Base-by-base conservation (phyloP, 805 yeast species). In the Lachancea quebecensis region DNA sequence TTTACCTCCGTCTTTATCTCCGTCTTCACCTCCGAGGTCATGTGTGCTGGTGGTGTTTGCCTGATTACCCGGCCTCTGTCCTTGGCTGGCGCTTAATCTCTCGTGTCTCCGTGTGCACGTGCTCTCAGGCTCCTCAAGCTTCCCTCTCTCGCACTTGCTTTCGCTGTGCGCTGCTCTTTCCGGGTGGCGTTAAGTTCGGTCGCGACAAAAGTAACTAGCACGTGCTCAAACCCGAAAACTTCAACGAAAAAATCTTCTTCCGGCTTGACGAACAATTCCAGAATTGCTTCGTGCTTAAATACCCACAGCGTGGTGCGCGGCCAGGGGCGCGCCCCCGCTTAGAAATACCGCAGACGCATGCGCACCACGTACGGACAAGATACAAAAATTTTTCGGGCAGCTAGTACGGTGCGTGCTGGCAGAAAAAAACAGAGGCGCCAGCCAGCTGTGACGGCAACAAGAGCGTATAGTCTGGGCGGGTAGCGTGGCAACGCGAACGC, bases 21-120 rank as follows among this genome's bases (percentile, higher is more conserved):
- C n/a, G n/a, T 56, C 37, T 39, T 46, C 46, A 60, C 61, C 33
- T 46, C 44, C 40, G 48, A 60, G 48, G 44, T 45, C 50, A 31
- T 32, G 42, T 30, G 42, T 35, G n/a, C 34, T n/a, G 33, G 28
- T 28, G 35, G 37, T n/a, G 46, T 43, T 35, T 44, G 34, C 14
- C 46, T 48, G 25, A 49, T 52, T 31, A 50, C 52, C 49, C 47
- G 50, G 43, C 46, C 36, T 30, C 44, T 45, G 47, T 42, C 25
- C 25, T 21, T 21, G 25, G 25, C 25, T 21, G 25, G 25, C 25
- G 25, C 6, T 7, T 21, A 21, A 7, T 21, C 25, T 21, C 25
- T 21, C 25, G 25, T 21, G 25, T 21, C 25, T 21, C 25, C 25
- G n/a, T 21, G 25, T 21, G 25, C 25, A 21, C 25, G 25, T 21